These are phyloP conservation scores for Cordyceps tenuipes DNA, from an alignment of 2,329 filamentous ascomycete species.

Conservation along the genomic window DNA sequence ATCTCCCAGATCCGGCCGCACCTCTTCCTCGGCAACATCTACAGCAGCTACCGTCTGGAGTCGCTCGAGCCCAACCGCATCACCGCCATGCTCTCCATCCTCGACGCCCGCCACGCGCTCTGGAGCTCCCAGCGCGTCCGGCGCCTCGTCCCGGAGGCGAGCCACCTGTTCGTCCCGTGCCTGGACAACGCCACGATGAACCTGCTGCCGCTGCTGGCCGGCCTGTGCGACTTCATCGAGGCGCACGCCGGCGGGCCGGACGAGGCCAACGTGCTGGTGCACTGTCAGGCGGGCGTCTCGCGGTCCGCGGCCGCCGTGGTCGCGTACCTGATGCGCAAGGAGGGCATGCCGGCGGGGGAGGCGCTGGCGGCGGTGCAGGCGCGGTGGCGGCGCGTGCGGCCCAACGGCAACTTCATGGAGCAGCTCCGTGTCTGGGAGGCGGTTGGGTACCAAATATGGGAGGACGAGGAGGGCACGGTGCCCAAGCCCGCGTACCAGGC, in stretches of 20 bases:
- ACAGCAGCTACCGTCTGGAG: not conserved
- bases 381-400: constrained; percentile 18
- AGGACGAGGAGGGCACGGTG: constrained; percentile 17
- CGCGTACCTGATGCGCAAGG: constrained; percentile 26
- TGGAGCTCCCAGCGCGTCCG: not conserved
- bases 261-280: constrained; percentile 20
- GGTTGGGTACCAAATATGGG: constrained; percentile 22
- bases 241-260: not conserved
- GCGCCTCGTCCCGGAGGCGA: constrained; percentile 12
- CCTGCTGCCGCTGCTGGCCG: constrained; percentile 16
- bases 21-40: not conserved
- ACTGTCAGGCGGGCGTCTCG: constrained; percentile 27
- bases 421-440: constrained; percentile 26
- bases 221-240: constrained; percentile 22
- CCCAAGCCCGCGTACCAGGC: constrained; percentile 18
- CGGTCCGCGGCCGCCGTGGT: constrained; percentile 24
- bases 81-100: not conserved
- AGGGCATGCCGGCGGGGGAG: constrained; percentile 13
- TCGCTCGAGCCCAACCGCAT: not conserved
- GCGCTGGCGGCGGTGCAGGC: constrained; percentile 16
- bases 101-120: not conserved
- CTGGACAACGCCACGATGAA: constrained; percentile 19
- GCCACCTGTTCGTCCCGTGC: constrained; percentile 19
- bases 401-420: constrained; percentile 23
- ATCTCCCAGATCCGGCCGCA: not conserved